phyloP scores from a whole-genome alignment of 306 rosid species.

The Glycyrrhiza uralensis region DNA sequence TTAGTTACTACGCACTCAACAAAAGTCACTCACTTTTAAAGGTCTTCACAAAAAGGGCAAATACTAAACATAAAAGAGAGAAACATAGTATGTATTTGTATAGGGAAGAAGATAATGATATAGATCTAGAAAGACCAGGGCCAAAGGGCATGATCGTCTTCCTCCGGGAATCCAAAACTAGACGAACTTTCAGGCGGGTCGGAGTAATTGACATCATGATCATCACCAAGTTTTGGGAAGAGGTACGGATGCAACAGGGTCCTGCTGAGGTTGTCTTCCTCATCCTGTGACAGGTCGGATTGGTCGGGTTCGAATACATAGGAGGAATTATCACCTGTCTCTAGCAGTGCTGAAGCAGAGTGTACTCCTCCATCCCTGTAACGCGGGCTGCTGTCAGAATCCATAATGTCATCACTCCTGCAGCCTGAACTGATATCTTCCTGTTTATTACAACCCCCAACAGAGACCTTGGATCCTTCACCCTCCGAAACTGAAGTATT shows the following conservation, averaged over 20 bases:
- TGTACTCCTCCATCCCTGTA: slow-evolving; percentile 55
- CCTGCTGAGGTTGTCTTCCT: slow-evolving; percentile 56
- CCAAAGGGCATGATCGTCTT: slow-evolving; percentile 79
- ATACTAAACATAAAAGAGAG: slow-evolving; percentile 6
- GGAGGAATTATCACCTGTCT: slow-evolving; percentile 54
- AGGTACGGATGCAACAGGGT: slow-evolving; percentile 47
- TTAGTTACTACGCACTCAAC: slow-evolving; percentile 2
- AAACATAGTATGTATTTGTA: background rate
- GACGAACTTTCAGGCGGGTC: slow-evolving; percentile 51
- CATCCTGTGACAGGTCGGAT: slow-evolving; percentile 77
- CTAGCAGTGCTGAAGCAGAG: slow-evolving; percentile 50
- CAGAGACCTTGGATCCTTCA: slow-evolving; percentile 55
- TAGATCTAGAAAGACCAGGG: slow-evolving; percentile 52
- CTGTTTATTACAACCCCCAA: slow-evolving; percentile 38
- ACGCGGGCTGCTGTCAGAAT: slow-evolving; percentile 76
- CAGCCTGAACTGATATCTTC: slow-evolving; percentile 66
- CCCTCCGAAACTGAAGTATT: slow-evolving; percentile 44
- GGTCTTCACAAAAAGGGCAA: slow-evolving; percentile 16
- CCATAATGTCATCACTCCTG: slow-evolving; percentile 68
- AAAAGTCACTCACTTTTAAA: background rate
- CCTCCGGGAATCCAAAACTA: slow-evolving; percentile 62
- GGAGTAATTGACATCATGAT: slow-evolving; percentile 45
- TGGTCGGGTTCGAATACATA: slow-evolving; percentile 59
- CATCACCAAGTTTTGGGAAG: slow-evolving; percentile 71
- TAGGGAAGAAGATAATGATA: background rate